Base-by-base conservation (phyloP, 768 basidiomycete species). In the Dendrothele bispora region DNA sequence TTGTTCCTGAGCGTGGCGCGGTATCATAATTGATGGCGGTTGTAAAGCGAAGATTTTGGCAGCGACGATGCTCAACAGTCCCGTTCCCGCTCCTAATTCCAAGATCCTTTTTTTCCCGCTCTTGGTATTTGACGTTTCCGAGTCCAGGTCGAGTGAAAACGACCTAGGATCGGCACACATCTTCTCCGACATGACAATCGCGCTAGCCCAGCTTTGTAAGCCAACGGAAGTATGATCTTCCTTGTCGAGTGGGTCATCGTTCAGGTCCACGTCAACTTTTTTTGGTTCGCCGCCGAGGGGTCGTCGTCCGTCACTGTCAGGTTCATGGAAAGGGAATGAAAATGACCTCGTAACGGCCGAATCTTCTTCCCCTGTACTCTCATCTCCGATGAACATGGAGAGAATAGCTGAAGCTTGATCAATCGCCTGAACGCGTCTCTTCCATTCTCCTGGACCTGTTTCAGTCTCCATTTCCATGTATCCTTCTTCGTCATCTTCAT, bases 21-120 rank as follows among this genome's bases (percentile, higher is more conserved):
- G n/a, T n/a, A n/a, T n/a, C n/a, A n/a, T n/a, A n/a, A n/a, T n/a
- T n/a, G n/a, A n/a, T n/a, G n/a, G n/a, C 5, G 4, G 20, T 41
- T 34, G 18, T 0, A 41, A 35, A 4, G 46, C 57, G 7, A 80
- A 61, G 5, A 82, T 61, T 51, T 75, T 82, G 1, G 80, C 78
- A 1, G 74, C 68, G 10, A 79, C 72, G 52, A 94, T 84, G 54
- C 88, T 88, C n/a, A 92, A 74, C 46, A 92, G 68, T 4, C 91
- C 91, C 0, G 91, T 93, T 3, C 91, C 91, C 1, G 88, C 87
- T 5, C 91, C 90, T n/a, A 94, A 75, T 63, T 94, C 89, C 35
- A 93, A 74, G 11, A 92, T 58, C 2, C 80, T 68, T n/a, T n/a
- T n/a, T n/a, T n/a, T n/a, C n/a, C n/a, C n/a, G n/a, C n/a, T n/a